Conservation (phyloP, 2,329 filamentous ascomycete species). For the Colletotrichum kahawae region DNA sequence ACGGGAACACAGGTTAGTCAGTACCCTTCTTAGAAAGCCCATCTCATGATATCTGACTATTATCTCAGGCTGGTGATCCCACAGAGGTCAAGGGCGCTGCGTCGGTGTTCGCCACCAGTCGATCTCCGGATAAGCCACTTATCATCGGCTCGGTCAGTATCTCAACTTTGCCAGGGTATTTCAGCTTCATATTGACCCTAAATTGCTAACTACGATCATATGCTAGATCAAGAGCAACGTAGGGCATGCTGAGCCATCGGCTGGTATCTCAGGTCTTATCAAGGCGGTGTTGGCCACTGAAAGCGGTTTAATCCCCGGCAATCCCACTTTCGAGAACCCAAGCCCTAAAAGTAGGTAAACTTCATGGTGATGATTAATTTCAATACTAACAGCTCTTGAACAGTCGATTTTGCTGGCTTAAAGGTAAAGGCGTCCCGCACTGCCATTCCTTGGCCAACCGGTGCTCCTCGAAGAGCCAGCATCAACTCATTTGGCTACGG, state of each 20-base stretch:
- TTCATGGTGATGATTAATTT: not conserved
- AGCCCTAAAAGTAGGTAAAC: constrained; percentile 42
- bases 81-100: constrained; percentile 34
- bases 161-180: not conserved
- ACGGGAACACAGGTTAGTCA: constrained; percentile 35
- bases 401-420: not conserved
- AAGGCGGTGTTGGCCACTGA: constrained; percentile 33
- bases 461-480: constrained; percentile 24
- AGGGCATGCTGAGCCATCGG: constrained; percentile 34
- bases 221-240: constrained; percentile 34
- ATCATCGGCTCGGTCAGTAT: constrained; percentile 29
- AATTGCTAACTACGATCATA: not conserved
- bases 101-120: constrained; percentile 26
- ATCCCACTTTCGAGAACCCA: constrained; percentile 19
- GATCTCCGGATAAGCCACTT: constrained; percentile 21
- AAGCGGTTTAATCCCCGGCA: constrained; percentile 29
- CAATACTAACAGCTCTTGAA: not conserved
- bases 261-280: constrained; percentile 32
- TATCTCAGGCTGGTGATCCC: constrained; percentile 36
- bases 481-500: constrained; percentile 41
- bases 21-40: not conserved
- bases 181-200: not conserved
- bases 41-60: not conserved
- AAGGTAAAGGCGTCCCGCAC: not conserved
- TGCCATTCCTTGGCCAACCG: not conserved